Percentiles rank a stretch among this genome's conserved stretches.
phyloP scores from a whole-genome alignment of 2,329 filamentous ascomycete genomes.

The Colletotrichum scovillei region DNA sequence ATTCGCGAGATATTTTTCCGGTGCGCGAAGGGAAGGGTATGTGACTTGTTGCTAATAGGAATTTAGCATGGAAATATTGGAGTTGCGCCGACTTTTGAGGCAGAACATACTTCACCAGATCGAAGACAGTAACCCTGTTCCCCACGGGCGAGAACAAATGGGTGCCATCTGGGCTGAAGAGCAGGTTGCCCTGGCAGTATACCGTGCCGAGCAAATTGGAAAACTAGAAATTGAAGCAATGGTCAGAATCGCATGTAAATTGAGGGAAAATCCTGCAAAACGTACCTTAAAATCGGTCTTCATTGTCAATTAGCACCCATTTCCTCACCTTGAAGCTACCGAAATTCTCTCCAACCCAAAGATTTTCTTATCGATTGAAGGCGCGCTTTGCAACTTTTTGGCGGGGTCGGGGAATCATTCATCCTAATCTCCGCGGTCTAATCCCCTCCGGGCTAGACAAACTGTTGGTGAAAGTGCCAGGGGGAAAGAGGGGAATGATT shows the following conservation, averaged over 20 bases:
- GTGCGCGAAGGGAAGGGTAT: slow-evolving; percentile 90
- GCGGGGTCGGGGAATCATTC: slow-evolving; percentile 47
- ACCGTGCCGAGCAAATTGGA: slow-evolving; percentile 98
- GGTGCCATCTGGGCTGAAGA: slow-evolving; percentile 96
- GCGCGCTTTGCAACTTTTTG: slow-evolving; percentile 42
- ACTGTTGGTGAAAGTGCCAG: slow-evolving; percentile 20
- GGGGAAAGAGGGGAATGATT: slow-evolving; percentile 34
- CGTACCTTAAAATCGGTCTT: slow-evolving; percentile 98
- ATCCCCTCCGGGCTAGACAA: neutral
- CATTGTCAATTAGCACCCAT: slow-evolving; percentile 72
- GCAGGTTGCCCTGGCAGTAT: slow-evolving; percentile 96
- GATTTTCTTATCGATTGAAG: slow-evolving; percentile 48
- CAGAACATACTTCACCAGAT: slow-evolving; percentile 84
- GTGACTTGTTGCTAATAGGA: slow-evolving; percentile 78
- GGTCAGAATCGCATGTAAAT: slow-evolving; percentile 7
- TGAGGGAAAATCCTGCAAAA: neutral
- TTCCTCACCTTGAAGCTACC: slow-evolving; percentile 29
- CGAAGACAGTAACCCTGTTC: slow-evolving; percentile 95
- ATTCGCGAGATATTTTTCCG: slow-evolving; percentile 92
- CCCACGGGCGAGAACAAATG: slow-evolving; percentile 96
- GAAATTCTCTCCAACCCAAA: slow-evolving; percentile 18
- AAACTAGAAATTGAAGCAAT: slow-evolving; percentile 71
- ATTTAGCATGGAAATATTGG: neutral
- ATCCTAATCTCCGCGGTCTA: slow-evolving; percentile 42
- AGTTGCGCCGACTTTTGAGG: neutral